Evolutionary conservation across 2,329 filamentous ascomycete genomes (phyloP).

Genomic region (Aplosporella prunicola): DNA sequence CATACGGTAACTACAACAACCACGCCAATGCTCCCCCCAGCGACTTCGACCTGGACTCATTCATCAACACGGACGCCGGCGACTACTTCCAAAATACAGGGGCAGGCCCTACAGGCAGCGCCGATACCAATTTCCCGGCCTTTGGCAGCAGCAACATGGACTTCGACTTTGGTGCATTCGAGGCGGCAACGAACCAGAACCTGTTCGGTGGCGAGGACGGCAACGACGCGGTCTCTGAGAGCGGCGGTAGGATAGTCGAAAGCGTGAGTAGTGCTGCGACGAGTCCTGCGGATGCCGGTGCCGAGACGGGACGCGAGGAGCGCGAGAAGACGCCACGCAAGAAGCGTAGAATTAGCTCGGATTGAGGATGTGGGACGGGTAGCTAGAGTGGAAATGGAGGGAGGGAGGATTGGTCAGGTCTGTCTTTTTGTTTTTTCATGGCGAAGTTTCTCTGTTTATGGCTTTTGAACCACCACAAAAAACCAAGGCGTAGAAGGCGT

Average conservation of each 20-base stretch:
- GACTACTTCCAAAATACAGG: constrained; percentile 39
- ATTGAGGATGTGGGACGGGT: no score
- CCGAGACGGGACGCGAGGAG: no score
- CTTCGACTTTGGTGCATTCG: constrained; percentile 12
- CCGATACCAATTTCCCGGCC: constrained; percentile 18
- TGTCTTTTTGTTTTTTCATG: no score
- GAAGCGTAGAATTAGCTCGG: no score
- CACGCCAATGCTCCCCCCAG: constrained; percentile 10
- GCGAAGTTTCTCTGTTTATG: no score
- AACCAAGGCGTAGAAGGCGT: no score
- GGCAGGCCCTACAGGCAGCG: background rate
- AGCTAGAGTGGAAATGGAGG: no score
- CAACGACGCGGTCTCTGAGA: background rate
- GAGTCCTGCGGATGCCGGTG: background rate
- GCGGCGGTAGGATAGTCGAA: constrained; percentile 19
- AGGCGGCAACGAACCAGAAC: background rate
- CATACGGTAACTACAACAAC: constrained; percentile 1
- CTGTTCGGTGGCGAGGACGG: background rate
- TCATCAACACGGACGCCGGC: constrained; percentile 38
- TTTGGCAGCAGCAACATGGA: constrained; percentile 13
- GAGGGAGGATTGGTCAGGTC: no score
- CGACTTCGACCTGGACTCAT: constrained; percentile 36
- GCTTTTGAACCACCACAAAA: no score
- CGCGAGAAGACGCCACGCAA: no score
- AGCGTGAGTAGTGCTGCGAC: constrained; percentile 23